Conservation (phyloP, 2,329 filamentous ascomycete genomes). For the Trichoderma koningii region DNA sequence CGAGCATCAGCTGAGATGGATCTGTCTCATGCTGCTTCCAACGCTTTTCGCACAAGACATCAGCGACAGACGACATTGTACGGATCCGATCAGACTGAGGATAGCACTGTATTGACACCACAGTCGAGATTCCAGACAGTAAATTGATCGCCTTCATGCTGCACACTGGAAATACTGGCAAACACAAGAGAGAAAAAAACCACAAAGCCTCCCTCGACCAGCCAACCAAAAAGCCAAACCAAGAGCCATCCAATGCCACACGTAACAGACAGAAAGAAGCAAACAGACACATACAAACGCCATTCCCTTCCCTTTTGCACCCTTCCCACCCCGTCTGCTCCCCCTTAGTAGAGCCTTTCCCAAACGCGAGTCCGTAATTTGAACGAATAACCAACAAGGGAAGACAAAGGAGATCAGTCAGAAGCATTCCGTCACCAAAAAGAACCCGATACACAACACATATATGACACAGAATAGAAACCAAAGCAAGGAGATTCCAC, state of each 20-base stretch:
- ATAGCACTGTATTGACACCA: not conserved
- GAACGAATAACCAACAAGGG: not conserved
- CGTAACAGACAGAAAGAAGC: not conserved
- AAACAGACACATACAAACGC: slow-evolving; percentile 17
- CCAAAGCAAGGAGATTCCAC: not conserved
- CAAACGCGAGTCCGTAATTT: slow-evolving; percentile 12
- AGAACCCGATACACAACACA: slow-evolving; percentile 8
- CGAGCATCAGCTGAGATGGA: slow-evolving; percentile 10
- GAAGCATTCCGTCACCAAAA: not conserved
- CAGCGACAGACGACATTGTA: too few relatives aligned
- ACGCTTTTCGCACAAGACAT: not conserved
- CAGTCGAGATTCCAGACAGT: not conserved
- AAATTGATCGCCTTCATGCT: slow-evolving; percentile 7
- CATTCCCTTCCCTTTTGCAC: slow-evolving; percentile 13
- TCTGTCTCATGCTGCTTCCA: not conserved
- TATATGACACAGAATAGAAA: slow-evolving; percentile 20
- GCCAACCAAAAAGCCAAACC: not conserved
- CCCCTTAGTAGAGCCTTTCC: not conserved
- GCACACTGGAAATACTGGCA: not conserved
- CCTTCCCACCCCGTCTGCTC: not conserved
- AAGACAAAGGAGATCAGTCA: not conserved
- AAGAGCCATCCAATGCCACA: not conserved
- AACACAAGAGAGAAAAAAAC: not conserved
- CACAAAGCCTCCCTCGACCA: not conserved
- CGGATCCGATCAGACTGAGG: not conserved